A percentile compares a stretch with the other conserved stretches of the same genome.
phyloP scores from a whole-genome alignment of 148 eudicot genomes.

The Rhododendron ferrugineum region DNA sequence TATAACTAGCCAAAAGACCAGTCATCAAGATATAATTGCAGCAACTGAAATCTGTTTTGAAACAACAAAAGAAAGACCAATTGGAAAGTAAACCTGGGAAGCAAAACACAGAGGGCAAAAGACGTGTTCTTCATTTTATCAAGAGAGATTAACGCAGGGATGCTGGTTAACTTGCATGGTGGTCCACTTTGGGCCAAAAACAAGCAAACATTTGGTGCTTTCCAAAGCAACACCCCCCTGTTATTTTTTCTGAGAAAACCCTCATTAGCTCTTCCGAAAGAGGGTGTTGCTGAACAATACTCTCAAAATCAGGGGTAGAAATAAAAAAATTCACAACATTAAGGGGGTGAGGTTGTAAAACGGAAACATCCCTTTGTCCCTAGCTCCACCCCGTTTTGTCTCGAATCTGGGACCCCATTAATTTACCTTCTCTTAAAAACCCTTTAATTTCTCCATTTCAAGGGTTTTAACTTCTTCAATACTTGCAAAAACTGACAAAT shows the following conservation, averaged over 20 bases:
- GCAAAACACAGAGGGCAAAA: neutral
- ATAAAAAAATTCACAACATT: neutral
- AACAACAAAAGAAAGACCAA: neutral
- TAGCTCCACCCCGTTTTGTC: neutral
- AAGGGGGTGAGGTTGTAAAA: neutral
- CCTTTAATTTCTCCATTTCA: neutral
- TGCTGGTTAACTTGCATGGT: neutral
- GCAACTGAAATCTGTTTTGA: neutral
- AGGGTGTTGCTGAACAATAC: neutral
- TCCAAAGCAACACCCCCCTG: neutral
- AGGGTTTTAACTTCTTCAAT: neutral
- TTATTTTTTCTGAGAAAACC: neutral
- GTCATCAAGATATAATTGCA: neutral
- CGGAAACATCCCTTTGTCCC: neutral
- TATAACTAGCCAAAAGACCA: neutral
- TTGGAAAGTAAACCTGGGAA: neutral
- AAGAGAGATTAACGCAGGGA: neutral
- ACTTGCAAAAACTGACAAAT: neutral
- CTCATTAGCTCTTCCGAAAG: neutral
- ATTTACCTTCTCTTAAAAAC: neutral
- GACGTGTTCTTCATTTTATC: neutral
- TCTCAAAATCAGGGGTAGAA: neutral
- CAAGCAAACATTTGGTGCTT: neutral
- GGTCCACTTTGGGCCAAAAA: neutral
- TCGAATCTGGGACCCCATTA: neutral